These are phyloP conservation scores for Quercus rubra DNA, from an alignment of 306 rosid species.

Conservation along the genomic window DNA sequence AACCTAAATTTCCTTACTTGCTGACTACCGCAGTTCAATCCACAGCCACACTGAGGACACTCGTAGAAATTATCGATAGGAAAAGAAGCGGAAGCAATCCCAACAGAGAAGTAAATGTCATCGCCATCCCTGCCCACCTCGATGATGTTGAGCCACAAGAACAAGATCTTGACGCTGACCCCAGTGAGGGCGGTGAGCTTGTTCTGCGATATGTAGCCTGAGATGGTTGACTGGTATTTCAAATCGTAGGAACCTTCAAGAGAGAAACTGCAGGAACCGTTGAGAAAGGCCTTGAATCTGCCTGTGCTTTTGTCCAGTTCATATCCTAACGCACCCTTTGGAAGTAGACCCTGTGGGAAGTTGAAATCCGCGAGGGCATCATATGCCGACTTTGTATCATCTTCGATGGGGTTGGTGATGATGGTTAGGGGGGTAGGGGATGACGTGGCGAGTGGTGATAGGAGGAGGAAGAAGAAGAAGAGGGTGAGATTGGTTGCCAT, in stretches of 20 bases:
- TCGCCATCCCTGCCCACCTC: constrained; percentile 59
- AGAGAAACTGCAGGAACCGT: constrained; percentile 66
- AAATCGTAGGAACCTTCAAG: constrained; percentile 67
- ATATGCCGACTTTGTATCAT: constrained; percentile 41
- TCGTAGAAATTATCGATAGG: constrained; percentile 62
- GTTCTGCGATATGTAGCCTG: constrained; percentile 48
- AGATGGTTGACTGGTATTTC: constrained; percentile 61
- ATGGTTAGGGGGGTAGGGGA: background rate
- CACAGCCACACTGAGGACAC: constrained; percentile 79
- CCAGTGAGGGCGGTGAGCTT: constrained; percentile 53
- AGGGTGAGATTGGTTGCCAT: background rate
- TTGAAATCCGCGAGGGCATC: constrained; percentile 41
- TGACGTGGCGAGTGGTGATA: constrained; percentile 22
- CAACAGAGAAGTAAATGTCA: constrained; percentile 66
- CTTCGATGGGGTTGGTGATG: background rate
- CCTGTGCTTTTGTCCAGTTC: constrained; percentile 50
- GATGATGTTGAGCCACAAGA: constrained; percentile 74
- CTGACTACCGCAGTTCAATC: constrained; percentile 48
- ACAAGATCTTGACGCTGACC: constrained; percentile 68
- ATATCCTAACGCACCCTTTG: constrained; percentile 53
- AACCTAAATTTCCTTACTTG: constrained; percentile 45
- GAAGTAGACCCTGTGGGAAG: constrained; percentile 75
- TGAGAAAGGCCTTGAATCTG: constrained; percentile 43
- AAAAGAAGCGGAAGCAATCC: constrained; percentile 72
- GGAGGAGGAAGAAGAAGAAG: constrained; percentile 19